Conservation (phyloP, 1,139 yeast species). For the Schwanniomyces etchellsii region DNA sequence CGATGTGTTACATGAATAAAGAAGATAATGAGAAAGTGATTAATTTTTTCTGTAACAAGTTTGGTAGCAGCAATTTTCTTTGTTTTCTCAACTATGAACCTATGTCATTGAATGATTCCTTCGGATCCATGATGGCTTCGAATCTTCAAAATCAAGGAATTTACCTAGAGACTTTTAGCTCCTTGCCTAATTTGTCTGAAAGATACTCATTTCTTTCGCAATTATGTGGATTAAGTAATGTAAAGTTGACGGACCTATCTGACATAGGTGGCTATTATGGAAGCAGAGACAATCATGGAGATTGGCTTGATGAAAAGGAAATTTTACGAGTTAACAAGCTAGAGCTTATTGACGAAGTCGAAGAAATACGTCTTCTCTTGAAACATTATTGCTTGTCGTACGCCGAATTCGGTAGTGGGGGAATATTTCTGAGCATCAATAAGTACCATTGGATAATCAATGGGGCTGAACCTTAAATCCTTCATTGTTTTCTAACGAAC, state of each 20-base stretch:
- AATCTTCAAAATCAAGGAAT: constrained; percentile 71
- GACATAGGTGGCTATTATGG: constrained; percentile 50
- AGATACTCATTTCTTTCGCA: constrained; percentile 27
- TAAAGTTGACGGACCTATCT: constrained; percentile 50
- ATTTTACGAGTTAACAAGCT: constrained; percentile 48
- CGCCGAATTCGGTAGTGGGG: constrained; percentile 12
- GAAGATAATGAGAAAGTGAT: constrained; percentile 51
- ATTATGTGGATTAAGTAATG: constrained; percentile 15
- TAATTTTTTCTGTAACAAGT: constrained; percentile 23
- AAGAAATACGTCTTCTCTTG: constrained; percentile 70
- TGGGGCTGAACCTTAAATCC: not conserved
- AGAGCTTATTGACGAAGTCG: constrained; percentile 85
- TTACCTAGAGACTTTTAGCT: constrained; percentile 50
- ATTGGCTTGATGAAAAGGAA: constrained; percentile 50
- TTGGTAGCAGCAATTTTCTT: constrained; percentile 15
- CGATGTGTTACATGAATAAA: constrained; percentile 73
- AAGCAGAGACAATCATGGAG: constrained; percentile 9
- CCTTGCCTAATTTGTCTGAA: constrained; percentile 38
- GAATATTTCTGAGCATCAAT: too few species aligned
- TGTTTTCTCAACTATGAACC: constrained; percentile 77
- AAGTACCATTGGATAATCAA: too few species aligned
- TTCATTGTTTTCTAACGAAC: not conserved
- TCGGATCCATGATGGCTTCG: constrained; percentile 77
- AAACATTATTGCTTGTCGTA: constrained; percentile 61
- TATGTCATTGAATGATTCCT: constrained; percentile 63